Conservation (phyloP, 2,329 filamentous ascomycete species). For the Penicillium nordicum region DNA sequence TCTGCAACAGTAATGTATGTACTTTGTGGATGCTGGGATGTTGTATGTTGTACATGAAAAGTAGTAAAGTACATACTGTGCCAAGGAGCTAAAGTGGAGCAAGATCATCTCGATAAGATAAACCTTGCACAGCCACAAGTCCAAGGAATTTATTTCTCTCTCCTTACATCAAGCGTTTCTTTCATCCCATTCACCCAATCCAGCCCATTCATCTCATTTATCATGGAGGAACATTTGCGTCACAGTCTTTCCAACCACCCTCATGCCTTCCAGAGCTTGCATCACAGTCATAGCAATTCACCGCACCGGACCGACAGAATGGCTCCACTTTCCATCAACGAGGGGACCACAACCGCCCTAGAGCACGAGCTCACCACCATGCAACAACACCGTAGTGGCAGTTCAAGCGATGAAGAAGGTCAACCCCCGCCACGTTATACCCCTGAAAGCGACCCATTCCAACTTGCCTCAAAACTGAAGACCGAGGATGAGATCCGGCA, state of each 20-base stretch:
- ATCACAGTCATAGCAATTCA: constrained; percentile 19
- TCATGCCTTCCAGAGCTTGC: constrained; percentile 24
- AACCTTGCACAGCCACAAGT: background rate
- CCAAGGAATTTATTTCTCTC: constrained; percentile 3
- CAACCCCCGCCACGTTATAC: constrained; percentile 54
- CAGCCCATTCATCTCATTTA: constrained; percentile 2
- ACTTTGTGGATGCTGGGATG: background rate
- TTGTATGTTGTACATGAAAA: background rate
- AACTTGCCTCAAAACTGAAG: constrained; percentile 74
- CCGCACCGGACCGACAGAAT: constrained; percentile 22
- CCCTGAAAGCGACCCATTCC: constrained; percentile 73
- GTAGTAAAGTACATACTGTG: too few relatives aligned
- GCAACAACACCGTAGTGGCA: constrained; percentile 22
- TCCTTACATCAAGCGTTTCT: background rate
- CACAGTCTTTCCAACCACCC: constrained; percentile 30
- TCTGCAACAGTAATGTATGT: background rate
- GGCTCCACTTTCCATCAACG: constrained; percentile 25
- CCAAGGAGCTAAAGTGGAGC: background rate
- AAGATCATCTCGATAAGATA: background rate
- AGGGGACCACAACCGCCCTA: constrained; percentile 43
- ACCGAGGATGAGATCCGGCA: constrained; percentile 69
- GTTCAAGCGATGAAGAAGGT: constrained; percentile 45
- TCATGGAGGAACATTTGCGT: constrained; percentile 30
- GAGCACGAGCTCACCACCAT: constrained; percentile 28
- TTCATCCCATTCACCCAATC: background rate